phyloP scores from a whole-genome alignment of 2,329 filamentous ascomycete species.

The Trichoderma breve region DNA sequence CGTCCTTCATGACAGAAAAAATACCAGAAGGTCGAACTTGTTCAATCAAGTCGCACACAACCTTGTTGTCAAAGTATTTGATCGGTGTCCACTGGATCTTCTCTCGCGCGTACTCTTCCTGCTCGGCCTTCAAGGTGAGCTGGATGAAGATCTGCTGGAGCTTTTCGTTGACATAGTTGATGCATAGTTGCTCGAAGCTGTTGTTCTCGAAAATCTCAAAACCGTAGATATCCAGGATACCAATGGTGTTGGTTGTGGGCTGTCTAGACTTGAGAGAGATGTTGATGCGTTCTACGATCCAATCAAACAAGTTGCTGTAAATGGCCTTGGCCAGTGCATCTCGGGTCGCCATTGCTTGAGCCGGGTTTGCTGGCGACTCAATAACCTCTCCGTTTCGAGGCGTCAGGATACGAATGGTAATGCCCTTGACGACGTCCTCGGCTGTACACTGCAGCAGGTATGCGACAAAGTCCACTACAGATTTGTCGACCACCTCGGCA shows the following conservation, averaged over 20 bases:
- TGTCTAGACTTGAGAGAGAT: slow-evolving; percentile 78
- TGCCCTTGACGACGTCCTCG: slow-evolving; percentile 75
- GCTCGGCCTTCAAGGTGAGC: slow-evolving; percentile 90
- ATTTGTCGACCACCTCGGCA: slow-evolving; percentile 81
- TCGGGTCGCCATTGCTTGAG: slow-evolving; percentile 81
- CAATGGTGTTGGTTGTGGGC: slow-evolving; percentile 77
- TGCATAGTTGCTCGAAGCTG: slow-evolving; percentile 97
- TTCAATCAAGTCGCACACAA: slow-evolving; percentile 96
- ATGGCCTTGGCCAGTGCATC: slow-evolving; percentile 95
- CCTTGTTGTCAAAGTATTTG: slow-evolving; percentile 99
- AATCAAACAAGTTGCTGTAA: slow-evolving; percentile 96
- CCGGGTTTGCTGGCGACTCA: slow-evolving; percentile 76
- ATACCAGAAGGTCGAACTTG: slow-evolving; percentile 85
- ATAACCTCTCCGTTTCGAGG: slow-evolving; percentile 65
- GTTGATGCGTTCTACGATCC: slow-evolving; percentile 94
- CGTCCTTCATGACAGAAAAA: slow-evolving; percentile 95
- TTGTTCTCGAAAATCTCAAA: slow-evolving; percentile 99
- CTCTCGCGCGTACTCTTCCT: slow-evolving; percentile 94
- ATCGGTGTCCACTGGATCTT: slow-evolving; percentile 99
- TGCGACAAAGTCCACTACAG: slow-evolving; percentile 89
- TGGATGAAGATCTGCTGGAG: slow-evolving; percentile 99
- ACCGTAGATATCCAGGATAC: slow-evolving; percentile 97
- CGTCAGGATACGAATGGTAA: slow-evolving; percentile 83
- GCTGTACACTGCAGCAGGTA: slow-evolving; percentile 89
- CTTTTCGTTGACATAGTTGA: slow-evolving; percentile 99